Percentiles rank a stretch among this genome's conserved stretches.
Conservation (phyloP, 2,329 filamentous ascomycete genomes). For the Canariomyces notabilis region DNA sequence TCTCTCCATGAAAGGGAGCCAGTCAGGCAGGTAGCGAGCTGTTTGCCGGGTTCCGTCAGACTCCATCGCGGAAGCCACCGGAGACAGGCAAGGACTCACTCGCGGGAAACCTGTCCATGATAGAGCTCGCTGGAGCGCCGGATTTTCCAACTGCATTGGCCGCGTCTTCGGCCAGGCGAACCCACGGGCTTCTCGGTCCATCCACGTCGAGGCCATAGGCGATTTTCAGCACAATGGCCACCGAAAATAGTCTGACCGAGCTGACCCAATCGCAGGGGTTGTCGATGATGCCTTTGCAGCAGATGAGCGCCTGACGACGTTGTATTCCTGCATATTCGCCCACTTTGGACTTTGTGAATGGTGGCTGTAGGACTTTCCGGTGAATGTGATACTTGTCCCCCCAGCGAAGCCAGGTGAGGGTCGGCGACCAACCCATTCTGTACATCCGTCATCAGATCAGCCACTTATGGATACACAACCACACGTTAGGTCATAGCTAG, state of each 20-base stretch:
- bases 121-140: constrained; percentile 25
- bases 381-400: constrained; percentile 38
- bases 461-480: neutral
- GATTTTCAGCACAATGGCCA: constrained; percentile 24
- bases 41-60: neutral
- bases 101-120: constrained; percentile 25
- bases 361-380: constrained; percentile 37
- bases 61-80: neutral
- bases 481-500: neutral
- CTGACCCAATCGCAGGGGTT: constrained; percentile 21
- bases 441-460: neutral
- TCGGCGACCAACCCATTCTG: constrained; percentile 39
- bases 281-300: constrained; percentile 21
- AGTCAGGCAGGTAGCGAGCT: constrained; percentile 25
- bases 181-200: constrained; percentile 19
- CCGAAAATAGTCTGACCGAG: constrained; percentile 21
- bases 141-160: constrained; percentile 24
- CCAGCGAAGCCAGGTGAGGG: constrained; percentile 38
- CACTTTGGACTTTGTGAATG: constrained; percentile 33
- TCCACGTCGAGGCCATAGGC: constrained; percentile 25
- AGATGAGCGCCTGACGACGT: constrained; percentile 20
- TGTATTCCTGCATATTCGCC: constrained; percentile 18
- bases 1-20: constrained; percentile 27
- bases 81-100: constrained; percentile 16
- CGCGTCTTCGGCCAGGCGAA: constrained; percentile 23